These are phyloP conservation scores for Termitomyces sp. DNA, from an alignment of 768 basidiomycete species.

Conservation along the genomic window DNA sequence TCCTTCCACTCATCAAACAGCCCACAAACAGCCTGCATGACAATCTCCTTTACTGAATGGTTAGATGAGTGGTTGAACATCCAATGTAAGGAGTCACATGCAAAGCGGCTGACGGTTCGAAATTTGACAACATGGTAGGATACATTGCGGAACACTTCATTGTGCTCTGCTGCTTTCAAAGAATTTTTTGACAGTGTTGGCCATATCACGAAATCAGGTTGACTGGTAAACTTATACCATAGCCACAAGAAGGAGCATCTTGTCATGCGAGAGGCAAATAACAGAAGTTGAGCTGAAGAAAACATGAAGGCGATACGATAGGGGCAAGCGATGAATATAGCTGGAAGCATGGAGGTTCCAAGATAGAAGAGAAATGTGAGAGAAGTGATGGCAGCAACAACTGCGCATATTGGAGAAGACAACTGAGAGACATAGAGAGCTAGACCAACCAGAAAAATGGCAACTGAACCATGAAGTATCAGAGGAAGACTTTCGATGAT, in stretches of 20 bases:
- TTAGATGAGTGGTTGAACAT: neutral
- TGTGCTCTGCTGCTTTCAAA: neutral
- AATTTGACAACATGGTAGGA: neutral
- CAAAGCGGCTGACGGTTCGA: neutral
- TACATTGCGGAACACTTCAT: neutral
- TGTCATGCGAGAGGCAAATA: neutral
- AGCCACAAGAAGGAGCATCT: neutral
- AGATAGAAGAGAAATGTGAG: neutral
- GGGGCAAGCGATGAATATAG: neutral
- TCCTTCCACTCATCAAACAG: neutral
- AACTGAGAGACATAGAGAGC: neutral
- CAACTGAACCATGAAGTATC: neutral
- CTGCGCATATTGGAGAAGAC: neutral
- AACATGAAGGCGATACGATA: neutral
- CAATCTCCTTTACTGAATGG: neutral
- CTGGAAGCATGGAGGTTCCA: neutral
- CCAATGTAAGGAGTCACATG: neutral
- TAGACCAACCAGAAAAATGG: neutral
- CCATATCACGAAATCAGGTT: neutral
- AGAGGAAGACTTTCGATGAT: neutral
- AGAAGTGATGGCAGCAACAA: neutral
- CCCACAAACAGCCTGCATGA: neutral
- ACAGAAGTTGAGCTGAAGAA: neutral
- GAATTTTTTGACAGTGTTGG: neutral
- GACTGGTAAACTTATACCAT: neutral